phyloP scores from a whole-genome alignment of 768 basidiomycete species.

The Coprinellus aureogranulatus region DNA sequence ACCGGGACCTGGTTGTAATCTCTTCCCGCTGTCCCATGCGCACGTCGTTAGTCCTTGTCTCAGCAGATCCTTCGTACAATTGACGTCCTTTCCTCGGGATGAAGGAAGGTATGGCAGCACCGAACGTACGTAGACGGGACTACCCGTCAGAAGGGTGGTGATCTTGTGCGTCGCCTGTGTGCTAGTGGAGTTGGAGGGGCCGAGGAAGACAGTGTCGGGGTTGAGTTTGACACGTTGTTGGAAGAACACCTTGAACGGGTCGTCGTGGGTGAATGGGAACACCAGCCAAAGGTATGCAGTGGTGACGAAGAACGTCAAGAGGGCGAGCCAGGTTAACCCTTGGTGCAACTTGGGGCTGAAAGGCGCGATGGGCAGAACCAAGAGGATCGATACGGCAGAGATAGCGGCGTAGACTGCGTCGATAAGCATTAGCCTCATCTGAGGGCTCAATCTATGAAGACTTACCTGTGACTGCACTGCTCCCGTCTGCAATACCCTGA shows the following conservation, averaged over 20 bases:
- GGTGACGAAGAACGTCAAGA: conserved; percentile 42
- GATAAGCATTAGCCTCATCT: neutral
- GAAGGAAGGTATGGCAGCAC: conserved; percentile 56
- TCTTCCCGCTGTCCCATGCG: conserved; percentile 40
- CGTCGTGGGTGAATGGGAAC: conserved; percentile 61
- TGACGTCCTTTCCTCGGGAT: conserved; percentile 32
- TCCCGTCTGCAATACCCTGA: conserved; percentile 67
- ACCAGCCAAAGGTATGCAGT: conserved; percentile 41
- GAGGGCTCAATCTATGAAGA: neutral
- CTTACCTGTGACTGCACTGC: conserved; percentile 47
- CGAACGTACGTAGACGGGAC: conserved; percentile 40
- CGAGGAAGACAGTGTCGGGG: conserved; percentile 17
- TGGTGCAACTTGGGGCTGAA: conserved; percentile 54
- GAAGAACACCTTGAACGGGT: conserved; percentile 73
- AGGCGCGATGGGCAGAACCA: conserved; percentile 60
- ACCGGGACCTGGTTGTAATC: conserved; percentile 38
- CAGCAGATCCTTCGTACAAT: conserved; percentile 24
- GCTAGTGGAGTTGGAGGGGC: conserved; percentile 19
- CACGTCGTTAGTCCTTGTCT: conserved; percentile 46
- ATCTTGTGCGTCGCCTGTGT: conserved; percentile 10
- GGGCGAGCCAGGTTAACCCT: conserved; percentile 22
- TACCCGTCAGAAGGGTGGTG: conserved; percentile 44
- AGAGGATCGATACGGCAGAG: conserved; percentile 45
- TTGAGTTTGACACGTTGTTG: conserved; percentile 55
- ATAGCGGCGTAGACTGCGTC: conserved; percentile 49